Evolutionary conservation across 208 protist species (phyloP).

Genomic region (Leishmania gerbilli): DNA sequence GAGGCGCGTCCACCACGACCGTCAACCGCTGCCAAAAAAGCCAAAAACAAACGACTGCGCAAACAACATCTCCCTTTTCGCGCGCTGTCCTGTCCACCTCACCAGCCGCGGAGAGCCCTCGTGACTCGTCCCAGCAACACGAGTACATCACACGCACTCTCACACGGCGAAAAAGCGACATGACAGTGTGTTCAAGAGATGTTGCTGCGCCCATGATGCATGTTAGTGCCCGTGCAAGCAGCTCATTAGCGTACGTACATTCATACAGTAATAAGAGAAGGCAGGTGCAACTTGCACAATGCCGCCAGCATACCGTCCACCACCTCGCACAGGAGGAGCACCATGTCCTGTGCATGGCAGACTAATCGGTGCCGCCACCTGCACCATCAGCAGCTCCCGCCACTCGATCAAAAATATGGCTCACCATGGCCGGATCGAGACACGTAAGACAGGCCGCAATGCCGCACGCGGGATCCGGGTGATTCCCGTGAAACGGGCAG

Average conservation of each 20-base stretch:
- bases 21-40: background rate
- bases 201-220: background rate
- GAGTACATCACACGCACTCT: background rate
- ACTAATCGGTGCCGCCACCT: background rate
- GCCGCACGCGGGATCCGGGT: slow-evolving; percentile 27
- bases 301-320: background rate
- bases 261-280: background rate
- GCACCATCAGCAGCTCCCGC: background rate
- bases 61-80: background rate
- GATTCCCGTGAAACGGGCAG: slow-evolving; percentile 62
- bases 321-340: background rate
- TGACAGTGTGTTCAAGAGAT: background rate
- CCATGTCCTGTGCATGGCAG: background rate
- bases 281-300: background rate
- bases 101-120: background rate
- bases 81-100: background rate
- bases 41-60: background rate
- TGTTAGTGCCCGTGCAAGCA: too few relatives aligned
- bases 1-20: background rate
- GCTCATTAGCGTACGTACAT: background rate
- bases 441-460: slow-evolving; percentile 71
- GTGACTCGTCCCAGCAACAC: background rate
- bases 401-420: slow-evolving; percentile 26
- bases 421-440: background rate
- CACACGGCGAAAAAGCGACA: background rate